Evolutionary conservation across 108 stramenopile species (phyloP).

Genomic region (Cyclotella choctawhatcheeana): DNA sequence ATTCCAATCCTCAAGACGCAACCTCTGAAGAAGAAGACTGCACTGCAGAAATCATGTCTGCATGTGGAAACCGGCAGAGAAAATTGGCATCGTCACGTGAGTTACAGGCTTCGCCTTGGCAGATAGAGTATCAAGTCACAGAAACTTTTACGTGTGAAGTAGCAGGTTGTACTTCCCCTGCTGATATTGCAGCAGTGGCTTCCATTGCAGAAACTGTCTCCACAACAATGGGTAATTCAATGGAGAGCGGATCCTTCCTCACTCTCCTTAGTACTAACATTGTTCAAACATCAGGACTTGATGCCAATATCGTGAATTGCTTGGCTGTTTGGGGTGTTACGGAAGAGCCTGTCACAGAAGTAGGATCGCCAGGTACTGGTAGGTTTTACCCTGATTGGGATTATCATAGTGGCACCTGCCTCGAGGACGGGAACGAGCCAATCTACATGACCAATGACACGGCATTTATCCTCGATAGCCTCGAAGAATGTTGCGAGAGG

Average conservation of each 20-base stretch:
- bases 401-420: slow-evolving; percentile 6
- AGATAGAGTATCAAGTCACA: slow-evolving; percentile 1
- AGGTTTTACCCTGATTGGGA: slow-evolving; percentile 16
- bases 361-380: background rate
- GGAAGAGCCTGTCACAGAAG: background rate
- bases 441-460: slow-evolving; percentile 2
- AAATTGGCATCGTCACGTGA: background rate
- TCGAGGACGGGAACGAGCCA: slow-evolving; percentile 12
- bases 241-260: background rate
- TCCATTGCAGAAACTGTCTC: background rate
- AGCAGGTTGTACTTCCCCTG: background rate
- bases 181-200: background rate
- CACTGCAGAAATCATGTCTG: background rate
- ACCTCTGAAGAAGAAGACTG: background rate
- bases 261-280: slow-evolving; percentile 8
- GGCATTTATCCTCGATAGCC: background rate
- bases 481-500: background rate
- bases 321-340: slow-evolving; percentile 4
- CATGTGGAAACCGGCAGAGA: background rate
- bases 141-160: background rate
- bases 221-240: background rate
- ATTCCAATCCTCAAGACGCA: too few species aligned
- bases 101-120: slow-evolving; percentile 1
- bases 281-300: background rate
- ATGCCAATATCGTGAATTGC: background rate